Conservation (phyloP, 176 grass and related monocot species). For the Aegilops speltoides region DNA sequence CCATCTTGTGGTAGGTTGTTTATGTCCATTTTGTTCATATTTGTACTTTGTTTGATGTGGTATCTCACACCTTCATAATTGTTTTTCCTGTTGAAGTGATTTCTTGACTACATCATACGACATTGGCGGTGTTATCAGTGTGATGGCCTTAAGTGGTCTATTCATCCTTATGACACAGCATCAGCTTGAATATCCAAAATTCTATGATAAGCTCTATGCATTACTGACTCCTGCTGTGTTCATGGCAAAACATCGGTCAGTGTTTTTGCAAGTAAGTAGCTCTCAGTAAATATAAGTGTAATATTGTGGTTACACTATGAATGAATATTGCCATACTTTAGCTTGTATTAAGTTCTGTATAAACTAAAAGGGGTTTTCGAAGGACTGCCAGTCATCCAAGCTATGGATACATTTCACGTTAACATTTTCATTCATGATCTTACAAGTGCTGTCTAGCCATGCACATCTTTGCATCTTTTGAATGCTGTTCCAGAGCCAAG, state of each 20-base stretch:
- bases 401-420: neutral
- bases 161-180: conserved; percentile 97
- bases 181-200: conserved; percentile 88
- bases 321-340: conserved; percentile 15
- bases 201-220: conserved; percentile 94
- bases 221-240: conserved; percentile 83
- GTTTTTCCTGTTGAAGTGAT: conserved; percentile 61
- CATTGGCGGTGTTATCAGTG: conserved; percentile 96
- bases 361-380: neutral
- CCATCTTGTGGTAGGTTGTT: conserved; percentile 75
- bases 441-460: neutral
- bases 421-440: neutral
- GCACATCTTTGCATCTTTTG: neutral
- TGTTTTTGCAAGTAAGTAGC: conserved; percentile 90
- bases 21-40: conserved; percentile 11
- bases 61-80: neutral
- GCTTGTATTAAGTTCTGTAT: neutral
- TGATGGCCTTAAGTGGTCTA: conserved; percentile 94
- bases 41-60: conserved; percentile 14
- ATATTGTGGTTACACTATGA: neutral
- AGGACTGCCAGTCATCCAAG: neutral
- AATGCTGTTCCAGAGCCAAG: neutral
- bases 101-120: conserved; percentile 98
- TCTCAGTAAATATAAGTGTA: neutral
- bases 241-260: conserved; percentile 84